Base-by-base conservation (phyloP, 2,329 filamentous ascomycete species). In the Apiospora rasikravindrae region DNA sequence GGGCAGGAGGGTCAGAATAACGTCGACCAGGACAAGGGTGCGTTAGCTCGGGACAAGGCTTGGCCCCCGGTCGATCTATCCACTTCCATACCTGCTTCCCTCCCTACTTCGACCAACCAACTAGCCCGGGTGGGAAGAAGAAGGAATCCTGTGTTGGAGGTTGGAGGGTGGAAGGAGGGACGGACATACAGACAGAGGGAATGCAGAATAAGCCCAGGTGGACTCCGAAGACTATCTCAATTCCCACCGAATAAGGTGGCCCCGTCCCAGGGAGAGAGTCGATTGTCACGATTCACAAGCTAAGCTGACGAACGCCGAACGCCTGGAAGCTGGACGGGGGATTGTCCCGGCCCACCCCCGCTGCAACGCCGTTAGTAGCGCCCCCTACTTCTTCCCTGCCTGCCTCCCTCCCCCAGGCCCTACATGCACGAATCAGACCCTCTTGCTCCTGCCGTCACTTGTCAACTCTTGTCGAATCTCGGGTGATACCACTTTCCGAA, bases 1-100 rank as follows among this genome's bases (percentile, higher is more conserved):
- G 8, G 19, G 33, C 33, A 64, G 57, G 33, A 64, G 57, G 57
- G 67, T 49, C 67, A 69, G 67, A 69, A 69, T 45, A 45, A 69
- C 67, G 67, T 47, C 67, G 67, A 69, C 67, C 47, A 37, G 67
- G 67, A 69, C 67, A 37, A 69, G 67, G 67, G 33, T 40, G 33
- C 57, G 33, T 64, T 64, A 64, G 57, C 57, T 64, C 40, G 57
- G 33, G 8, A 24, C n/a, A 64, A 40, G 57, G 19, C 33, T 64
- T 40, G 57, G 33, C 57, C 22, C 22, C 19, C 19, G 33, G 57
- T 64, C 57, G 57, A 64, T 64, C 57, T 64, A 37, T 64, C 57
- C 57, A 64, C 57, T 64, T 64, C 11, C 53, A 37, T 61, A 8
- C 33, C 33, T 64, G n/a, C 49, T 6, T 8, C 26, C 53, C 10